A percentile compares a stretch with the other conserved stretches of the same genome.
Evolutionary conservation across 306 rosid species (phyloP).

Genomic region (Begonia fuchsioides): DNA sequence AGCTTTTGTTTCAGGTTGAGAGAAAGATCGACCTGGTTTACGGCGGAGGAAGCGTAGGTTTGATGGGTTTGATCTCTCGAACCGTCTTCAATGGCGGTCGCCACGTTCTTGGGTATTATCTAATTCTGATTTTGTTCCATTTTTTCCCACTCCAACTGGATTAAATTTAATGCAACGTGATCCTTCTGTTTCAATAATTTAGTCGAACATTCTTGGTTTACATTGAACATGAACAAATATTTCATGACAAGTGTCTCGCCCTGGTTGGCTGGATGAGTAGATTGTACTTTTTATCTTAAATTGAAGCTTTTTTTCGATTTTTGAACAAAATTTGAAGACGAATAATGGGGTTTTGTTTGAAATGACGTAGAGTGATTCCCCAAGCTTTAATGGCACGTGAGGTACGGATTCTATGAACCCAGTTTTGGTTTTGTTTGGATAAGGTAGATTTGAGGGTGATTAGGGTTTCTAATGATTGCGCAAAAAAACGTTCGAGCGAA

Average conservation of each 20-base stretch:
- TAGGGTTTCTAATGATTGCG: neutral
- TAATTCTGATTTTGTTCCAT: slow-evolving; percentile 5
- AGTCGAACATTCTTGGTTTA: no score
- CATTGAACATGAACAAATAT: no score
- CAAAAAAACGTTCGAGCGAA: slow-evolving; percentile 19
- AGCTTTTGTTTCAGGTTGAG: slow-evolving; percentile 24
- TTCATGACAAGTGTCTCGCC: no score
- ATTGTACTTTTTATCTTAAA: neutral
- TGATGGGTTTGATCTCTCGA: slow-evolving; percentile 58
- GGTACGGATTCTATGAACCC: slow-evolving; percentile 21
- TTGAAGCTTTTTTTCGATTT: neutral
- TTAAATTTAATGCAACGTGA: no score
- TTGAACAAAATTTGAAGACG: no score
- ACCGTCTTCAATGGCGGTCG: slow-evolving; percentile 41
- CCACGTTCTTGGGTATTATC: slow-evolving; percentile 54
- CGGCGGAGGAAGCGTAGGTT: slow-evolving; percentile 61
- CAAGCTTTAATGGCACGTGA: slow-evolving; percentile 38
- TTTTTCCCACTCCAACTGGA: no score
- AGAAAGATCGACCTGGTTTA: slow-evolving; percentile 45
- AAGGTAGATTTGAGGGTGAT: neutral
- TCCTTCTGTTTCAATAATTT: no score
- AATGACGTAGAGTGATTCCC: slow-evolving; percentile 37
- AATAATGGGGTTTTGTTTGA: neutral
- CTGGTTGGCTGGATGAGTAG: no score
- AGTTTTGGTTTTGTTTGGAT: neutral